Base-by-base conservation (phyloP, 441 rosid genomes). In the Populus tomentosa region DNA sequence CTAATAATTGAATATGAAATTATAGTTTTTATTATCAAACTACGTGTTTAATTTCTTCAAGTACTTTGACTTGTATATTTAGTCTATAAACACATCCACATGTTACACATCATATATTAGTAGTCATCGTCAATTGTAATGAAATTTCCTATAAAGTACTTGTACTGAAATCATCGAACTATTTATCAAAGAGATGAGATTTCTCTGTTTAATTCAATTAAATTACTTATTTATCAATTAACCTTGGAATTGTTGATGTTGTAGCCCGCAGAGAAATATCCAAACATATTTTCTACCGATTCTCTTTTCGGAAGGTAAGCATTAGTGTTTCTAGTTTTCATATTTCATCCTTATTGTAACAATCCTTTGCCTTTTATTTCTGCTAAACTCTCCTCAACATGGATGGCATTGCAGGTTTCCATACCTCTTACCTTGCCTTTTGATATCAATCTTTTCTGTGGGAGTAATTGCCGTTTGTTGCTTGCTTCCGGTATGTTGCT, bases 401-500 rank as follows among this genome's bases (percentile, higher is more conserved):
- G 56, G 62, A 77, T 73, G 26, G 50, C 61, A 11, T 68, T 82
- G 82, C 65, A 88, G 91, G 87, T 88, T 86, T 76, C 91, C 89
- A 4, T 88, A 86, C 83, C 72, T 85, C 75, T 79, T 88, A 77
- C 91, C 91, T 28, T 88, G 88, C 79, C 84, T 85, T 59, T 40
- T 81, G 63, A 88, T 86, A 83, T 82, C 91, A 23, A 67, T 82
- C 74, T 86, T 84, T 82, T 69, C 89, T 32, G 20, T 82, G 13
- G 84, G 75, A 56, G 89, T 86, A 36, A 53, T 76, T 71, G 42
- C 75, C 26, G 53, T 78, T 74, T 80, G 81, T 26, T 80, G 32
- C 70, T 85, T 64, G 73, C 85, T 87, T 28, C 90, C 88, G 78
- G 90, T 87, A 81, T 8, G 82, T 80, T 69, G 23, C 62, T 53